Base-by-base conservation (phyloP, 2,329 filamentous ascomycete genomes). In the Penicillium sp. region DNA sequence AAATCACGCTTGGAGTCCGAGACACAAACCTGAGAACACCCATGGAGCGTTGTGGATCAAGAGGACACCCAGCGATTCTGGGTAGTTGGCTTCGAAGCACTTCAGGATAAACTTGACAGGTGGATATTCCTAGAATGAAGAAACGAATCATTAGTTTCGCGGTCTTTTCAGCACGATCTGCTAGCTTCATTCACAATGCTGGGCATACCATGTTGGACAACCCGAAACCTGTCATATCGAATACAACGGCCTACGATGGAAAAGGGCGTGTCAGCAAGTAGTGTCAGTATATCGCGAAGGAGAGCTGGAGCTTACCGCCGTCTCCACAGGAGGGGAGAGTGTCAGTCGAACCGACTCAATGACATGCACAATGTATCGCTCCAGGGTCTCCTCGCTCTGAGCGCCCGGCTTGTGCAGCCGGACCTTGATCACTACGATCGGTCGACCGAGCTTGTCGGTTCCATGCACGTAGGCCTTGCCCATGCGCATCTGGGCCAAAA, bases 51-150 rank as follows among this genome's bases (percentile, higher is more conserved):
- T 96, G 81, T 97, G 94, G 35, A 98, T 90, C 48, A 97, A 83
- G 8, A 97, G 90, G 1, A 89, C 84, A 22, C 93, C 94, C 1
- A 98, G 83, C 53, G 87, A 93, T 76, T 98, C 94, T 0, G 94
- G 94, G 70, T 97, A 98, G 74, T 97, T 97, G 57, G 93, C 93
- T 80, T 98, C 94, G 71, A 98, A 97, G 75, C 92, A 96, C 77
- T 95, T 95, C 75, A 97, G 95, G 88, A 98, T 96, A 78, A 97
- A 97, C 73, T 96, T 97, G 55, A 99, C 91, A 0, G 95, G 94
- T 0, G 90, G 87, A 75, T 98, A 98, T 78, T 99, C 95, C 87
- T 89, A 43, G 25, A 22, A 22, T 5, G 1, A 11, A 31, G 8
- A 54, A 22, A 31, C 1, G 25, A n/a, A 70, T 15, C 1, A 10